A percentile compares a stretch with the other conserved stretches of the same genome.
Conservation (phyloP, 106 monocot genomes). For the Allium fistulosum region DNA sequence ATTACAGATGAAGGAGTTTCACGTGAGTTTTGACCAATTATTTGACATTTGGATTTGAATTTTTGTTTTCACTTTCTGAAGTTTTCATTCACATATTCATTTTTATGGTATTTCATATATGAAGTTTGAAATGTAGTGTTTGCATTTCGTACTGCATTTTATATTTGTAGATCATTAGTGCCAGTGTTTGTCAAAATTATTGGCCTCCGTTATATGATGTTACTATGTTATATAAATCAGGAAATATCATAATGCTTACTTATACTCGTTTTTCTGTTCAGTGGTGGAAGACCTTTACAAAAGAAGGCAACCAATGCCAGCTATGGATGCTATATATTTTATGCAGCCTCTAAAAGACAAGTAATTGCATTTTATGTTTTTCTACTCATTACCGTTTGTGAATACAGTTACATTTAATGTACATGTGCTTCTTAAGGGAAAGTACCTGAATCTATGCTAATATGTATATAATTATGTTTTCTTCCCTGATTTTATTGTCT, state of each 20-base stretch:
- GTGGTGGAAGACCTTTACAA: constrained; percentile 95
- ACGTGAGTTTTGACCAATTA: constrained; percentile 37
- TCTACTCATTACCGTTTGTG: constrained; percentile 7
- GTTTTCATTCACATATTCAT: too few species aligned
- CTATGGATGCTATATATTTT: constrained; percentile 98
- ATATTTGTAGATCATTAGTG: too few species aligned
- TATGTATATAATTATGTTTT: neutral
- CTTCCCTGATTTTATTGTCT: neutral
- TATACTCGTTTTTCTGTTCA: constrained; percentile 27
- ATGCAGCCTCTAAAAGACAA: constrained; percentile 92
- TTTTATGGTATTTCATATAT: too few species aligned
- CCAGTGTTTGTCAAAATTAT: neutral
- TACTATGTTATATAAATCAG: too few species aligned
- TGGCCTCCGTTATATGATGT: neutral
- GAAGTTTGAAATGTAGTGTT: too few species aligned
- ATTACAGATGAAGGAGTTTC: constrained; percentile 94
- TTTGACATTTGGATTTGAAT: too few species aligned
- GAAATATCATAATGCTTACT: constrained; percentile 2
- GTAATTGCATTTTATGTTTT: constrained; percentile 20
- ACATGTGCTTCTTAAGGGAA: neutral
- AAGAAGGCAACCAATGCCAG: constrained; percentile 83
- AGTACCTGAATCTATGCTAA: neutral
- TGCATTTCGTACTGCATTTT: too few species aligned
- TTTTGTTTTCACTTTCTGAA: too few species aligned
- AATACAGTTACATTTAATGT: neutral